phyloP scores from a whole-genome alignment of 768 basidiomycete species.

The Mycena indigotica region DNA sequence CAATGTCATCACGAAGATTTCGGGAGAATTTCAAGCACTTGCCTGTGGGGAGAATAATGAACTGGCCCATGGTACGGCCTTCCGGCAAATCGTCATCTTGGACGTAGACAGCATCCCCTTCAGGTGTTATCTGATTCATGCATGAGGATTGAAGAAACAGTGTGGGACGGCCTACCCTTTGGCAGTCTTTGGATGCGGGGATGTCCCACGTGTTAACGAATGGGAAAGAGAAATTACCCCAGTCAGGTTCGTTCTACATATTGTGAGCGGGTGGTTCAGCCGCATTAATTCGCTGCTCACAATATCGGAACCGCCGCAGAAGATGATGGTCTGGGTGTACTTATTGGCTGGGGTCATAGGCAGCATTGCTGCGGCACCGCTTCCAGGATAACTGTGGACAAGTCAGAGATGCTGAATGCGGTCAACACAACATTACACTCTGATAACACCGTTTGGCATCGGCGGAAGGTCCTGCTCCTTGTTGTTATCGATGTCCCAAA shows the following conservation, averaged over 20 bases:
- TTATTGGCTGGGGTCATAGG: constrained; percentile 89
- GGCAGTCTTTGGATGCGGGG: constrained; percentile 72
- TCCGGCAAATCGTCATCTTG: constrained; percentile 74
- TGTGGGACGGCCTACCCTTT: constrained; percentile 36
- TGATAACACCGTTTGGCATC: constrained; percentile 64
- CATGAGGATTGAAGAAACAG: not conserved
- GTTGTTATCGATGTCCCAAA: constrained; percentile 58
- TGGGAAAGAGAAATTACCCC: constrained; percentile 77
- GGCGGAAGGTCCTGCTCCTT: constrained; percentile 61
- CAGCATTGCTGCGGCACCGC: constrained; percentile 81
- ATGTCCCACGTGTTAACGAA: constrained; percentile 70
- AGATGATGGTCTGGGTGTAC: constrained; percentile 80
- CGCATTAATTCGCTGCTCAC: not conserved
- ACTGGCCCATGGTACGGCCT: constrained; percentile 88
- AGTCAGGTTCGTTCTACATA: constrained; percentile 50
- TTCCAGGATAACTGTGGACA: not conserved
- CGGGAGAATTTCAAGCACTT: no score
- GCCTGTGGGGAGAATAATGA: constrained; percentile 78
- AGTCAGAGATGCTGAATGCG: constrained; percentile 42
- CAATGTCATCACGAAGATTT: no score
- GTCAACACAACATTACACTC: constrained; percentile 69
- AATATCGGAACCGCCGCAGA: constrained; percentile 85
- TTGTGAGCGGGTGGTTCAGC: not conserved
- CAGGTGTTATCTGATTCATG: constrained; percentile 63
- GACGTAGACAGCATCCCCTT: constrained; percentile 48